Conservation (phyloP, 257 asterid genomes). For the Scutellaria baicalensis region DNA sequence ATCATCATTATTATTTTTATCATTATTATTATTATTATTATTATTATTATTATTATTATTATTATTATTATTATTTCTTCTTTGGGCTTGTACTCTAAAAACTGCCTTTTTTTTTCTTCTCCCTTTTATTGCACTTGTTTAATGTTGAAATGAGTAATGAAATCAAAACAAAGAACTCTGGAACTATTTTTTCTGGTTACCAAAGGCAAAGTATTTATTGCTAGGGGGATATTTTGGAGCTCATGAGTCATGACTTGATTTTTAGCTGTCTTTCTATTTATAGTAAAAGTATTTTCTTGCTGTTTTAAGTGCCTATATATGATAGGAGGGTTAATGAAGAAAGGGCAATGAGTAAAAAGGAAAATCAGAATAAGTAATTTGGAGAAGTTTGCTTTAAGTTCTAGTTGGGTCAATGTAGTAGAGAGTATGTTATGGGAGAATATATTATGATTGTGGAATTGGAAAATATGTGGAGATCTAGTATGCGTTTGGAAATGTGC, state of each 20-base stretch:
- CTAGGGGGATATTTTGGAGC: background rate
- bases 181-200: constrained; percentile 1
- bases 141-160: background rate
- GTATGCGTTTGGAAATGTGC: background rate
- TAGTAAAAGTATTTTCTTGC: background rate
- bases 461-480: background rate
- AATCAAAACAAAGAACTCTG: background rate
- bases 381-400: background rate
- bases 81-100: background rate
- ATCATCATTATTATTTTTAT: too few relatives aligned
- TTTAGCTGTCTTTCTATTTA: background rate
- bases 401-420: background rate
- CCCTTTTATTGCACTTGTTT: background rate
- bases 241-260: background rate
- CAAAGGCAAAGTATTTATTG: background rate
- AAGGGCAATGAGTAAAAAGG: background rate
- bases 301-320: constrained; percentile 3
- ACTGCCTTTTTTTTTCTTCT: background rate
- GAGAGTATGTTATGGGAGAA: background rate
- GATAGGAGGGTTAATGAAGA: background rate
- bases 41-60: background rate
- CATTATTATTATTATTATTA: too few relatives aligned
- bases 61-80: background rate
- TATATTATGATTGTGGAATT: background rate
- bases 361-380: background rate